Evolutionary conservation across 352 stramenopile species (phyloP).

Genomic region (Aphanomyces euteiches): DNA sequence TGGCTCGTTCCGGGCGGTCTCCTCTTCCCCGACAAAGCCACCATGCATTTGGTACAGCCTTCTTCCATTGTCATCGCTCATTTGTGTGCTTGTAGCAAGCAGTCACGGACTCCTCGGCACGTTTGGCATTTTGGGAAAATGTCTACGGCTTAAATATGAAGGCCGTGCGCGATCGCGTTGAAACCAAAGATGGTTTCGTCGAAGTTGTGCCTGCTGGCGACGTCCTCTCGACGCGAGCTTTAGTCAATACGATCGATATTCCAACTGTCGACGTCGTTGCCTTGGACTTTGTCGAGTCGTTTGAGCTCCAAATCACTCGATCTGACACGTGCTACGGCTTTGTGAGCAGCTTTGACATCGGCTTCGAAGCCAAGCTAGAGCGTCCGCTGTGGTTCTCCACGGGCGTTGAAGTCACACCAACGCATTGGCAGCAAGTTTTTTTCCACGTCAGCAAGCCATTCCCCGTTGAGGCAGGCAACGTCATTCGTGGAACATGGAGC

Average conservation of each 20-base stretch:
- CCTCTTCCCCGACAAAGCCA: constrained; percentile 97
- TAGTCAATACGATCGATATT: constrained; percentile 88
- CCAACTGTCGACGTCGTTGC: constrained; percentile 89
- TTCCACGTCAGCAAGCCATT: constrained; percentile 91
- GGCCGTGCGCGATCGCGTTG: constrained; percentile 92
- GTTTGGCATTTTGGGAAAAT: constrained; percentile 92
- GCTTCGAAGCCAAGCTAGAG: constrained; percentile 88
- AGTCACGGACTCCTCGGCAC: constrained; percentile 60
- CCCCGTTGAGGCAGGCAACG: constrained; percentile 64
- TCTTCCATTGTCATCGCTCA: constrained; percentile 30
- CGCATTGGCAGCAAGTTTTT: constrained; percentile 99
- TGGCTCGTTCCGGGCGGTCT: constrained; percentile 92
- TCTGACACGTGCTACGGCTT: constrained; percentile 93
- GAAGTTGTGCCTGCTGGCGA: constrained; percentile 89
- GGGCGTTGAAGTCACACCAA: constrained; percentile 84
- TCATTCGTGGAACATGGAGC: constrained; percentile 80
- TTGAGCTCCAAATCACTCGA: constrained; percentile 80
- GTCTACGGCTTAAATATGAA: constrained; percentile 99
- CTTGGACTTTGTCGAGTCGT: constrained; percentile 90
- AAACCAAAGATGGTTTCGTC: constrained; percentile 94
- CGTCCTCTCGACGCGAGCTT: constrained; percentile 83
- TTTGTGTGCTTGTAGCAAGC: constrained; percentile 39
- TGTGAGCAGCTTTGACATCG: constrained; percentile 97
- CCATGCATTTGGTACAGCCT: constrained; percentile 88
- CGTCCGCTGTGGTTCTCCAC: constrained; percentile 96